Evolutionary conservation across 495 filamentous ascomycete species (phyloP), one percentile per base, ranked within the genome.

Genomic region (Aspergillus leporis): DNA sequence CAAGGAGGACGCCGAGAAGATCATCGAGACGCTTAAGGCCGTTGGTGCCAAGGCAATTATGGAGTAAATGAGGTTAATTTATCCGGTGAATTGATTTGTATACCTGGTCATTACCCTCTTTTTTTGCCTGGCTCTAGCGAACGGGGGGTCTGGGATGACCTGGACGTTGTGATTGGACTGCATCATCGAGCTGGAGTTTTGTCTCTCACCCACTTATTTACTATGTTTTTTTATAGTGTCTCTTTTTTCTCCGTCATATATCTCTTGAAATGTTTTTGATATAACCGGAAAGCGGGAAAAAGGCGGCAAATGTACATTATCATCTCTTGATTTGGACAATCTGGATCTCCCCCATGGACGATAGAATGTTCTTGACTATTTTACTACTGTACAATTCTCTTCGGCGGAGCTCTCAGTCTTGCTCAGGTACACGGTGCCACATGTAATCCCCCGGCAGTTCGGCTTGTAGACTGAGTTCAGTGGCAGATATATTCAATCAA

Each of bases 1-100:
- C 34, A 99, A 98, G 84, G 94, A 99, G 70, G 94, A 99, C 74
- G 90, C 89, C 13, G 92, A 98, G 85, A 99, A 99, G 90, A 97
- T 98, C 65, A 81, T 97, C 40, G 92, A 90, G 74, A 86, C 88
- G 21, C 81, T 99, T 79, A 97, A 97, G 85, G 93, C 81, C 65
- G 78, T 99, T 28, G 94, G 94, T 43, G 94, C 88, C 51, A 89
- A 89, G 67, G 95, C 89, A 41, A 76, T 79, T 45, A 91, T 99
- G 90, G 95, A 98, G 70, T 98, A 90, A 82, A 67, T 31, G 46
- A 16, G 14, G 34, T 12, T 53, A 9, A 7, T 18, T 41, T 28
- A 40, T 55, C 21, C 21, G 58, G 50, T 34, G 50, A 47, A 47
- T 49, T 53, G 45, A 59, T 45, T 56, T 52, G 47, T 43, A 51